These are phyloP conservation scores for Lactifluus hygrophoroides DNA, from an alignment of 768 basidiomycete genomes.

Conservation along the genomic window DNA sequence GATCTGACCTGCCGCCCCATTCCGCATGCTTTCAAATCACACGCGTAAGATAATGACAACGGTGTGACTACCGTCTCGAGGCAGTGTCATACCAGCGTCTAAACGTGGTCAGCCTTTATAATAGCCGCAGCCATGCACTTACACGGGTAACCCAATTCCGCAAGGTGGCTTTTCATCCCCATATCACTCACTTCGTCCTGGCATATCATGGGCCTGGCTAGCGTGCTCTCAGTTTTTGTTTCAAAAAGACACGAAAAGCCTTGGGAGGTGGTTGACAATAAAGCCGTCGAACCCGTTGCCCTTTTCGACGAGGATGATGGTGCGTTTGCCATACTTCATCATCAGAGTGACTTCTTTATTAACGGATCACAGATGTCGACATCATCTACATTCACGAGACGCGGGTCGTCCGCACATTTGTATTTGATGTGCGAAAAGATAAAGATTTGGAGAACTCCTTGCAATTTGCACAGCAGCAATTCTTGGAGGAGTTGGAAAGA, in stretches of 20 bases:
- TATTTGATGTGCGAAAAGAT: constrained; percentile 48
- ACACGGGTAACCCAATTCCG: not conserved
- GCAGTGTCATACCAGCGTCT: constrained; percentile 17
- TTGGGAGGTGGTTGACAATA: constrained; percentile 73
- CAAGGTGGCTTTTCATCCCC: not conserved
- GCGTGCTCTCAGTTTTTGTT: constrained; percentile 31
- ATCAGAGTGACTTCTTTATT: not conserved
- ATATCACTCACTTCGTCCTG: not conserved
- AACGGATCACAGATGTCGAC: constrained; percentile 41
- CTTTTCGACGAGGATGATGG: constrained; percentile 55
- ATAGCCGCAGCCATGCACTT: not conserved
- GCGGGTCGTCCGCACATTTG: constrained; percentile 52
- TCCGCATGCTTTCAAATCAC: not conserved
- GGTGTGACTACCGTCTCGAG: not conserved
- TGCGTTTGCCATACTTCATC: constrained; percentile 24
- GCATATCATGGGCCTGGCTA: constrained; percentile 20
- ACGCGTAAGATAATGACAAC: not conserved
- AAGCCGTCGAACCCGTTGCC: constrained; percentile 53
- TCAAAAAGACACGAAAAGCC: constrained; percentile 46
- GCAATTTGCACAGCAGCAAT: constrained; percentile 53
- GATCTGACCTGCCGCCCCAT: too few species aligned
- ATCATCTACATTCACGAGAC: constrained; percentile 44
- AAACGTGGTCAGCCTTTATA: constrained; percentile 5
- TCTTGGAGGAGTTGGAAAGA: constrained; percentile 45
- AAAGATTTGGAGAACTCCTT: constrained; percentile 46